Evolutionary conservation across 164 flowering plant genomes (phyloP), one percentile per base, ranked within the genome.

Genomic region (Macadamia integrifolia): DNA sequence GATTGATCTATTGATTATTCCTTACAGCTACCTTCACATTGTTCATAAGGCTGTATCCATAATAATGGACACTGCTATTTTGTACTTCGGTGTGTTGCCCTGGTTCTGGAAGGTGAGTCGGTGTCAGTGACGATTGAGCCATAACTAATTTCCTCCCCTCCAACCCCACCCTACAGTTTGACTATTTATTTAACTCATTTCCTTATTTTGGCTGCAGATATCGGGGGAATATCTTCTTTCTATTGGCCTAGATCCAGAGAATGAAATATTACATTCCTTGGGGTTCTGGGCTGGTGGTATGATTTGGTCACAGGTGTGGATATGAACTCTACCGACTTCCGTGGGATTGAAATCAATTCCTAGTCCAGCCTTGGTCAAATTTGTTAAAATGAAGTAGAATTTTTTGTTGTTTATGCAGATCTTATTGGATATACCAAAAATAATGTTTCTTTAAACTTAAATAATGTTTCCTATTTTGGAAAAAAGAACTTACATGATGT

Each of bases 81-180:
- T 95, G 85, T 79, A 73, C 77, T 91, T 81, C 69, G 83, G 91
- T n/a, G 60, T 89, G 55, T 81, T 95, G 79, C 99, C 99, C 49
- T 95, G 94, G 96, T 83, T 91, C 73, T 95, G 99, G 99, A 88
- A 87, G 89, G 99, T 89, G 55, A 70, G 82, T 73, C 6, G n/a
- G n/a, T n/a, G n/a, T n/a, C n/a, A 17, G 40, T 63, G 30, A 55
- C 12, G 1, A 10, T 46, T 29, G 32, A 30, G 31, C 40, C 13
- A 59, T 23, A 30, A 3, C 28, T 23, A 10, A n/a, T 15, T 62
- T 58, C 56, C 23, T 49, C 7, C 59, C 28, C n/a, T 50, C 3
- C 40, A 35, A 35, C 40, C 40, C 4, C 40, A 35, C 1, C 40
- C 40, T 4, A 4, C 12, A 46, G 2, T 29, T 29, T 42, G n/a